These are phyloP conservation scores for Trypanosoma platydactyli DNA, from an alignment of 208 protist genomes.

Conservation along the genomic window DNA sequence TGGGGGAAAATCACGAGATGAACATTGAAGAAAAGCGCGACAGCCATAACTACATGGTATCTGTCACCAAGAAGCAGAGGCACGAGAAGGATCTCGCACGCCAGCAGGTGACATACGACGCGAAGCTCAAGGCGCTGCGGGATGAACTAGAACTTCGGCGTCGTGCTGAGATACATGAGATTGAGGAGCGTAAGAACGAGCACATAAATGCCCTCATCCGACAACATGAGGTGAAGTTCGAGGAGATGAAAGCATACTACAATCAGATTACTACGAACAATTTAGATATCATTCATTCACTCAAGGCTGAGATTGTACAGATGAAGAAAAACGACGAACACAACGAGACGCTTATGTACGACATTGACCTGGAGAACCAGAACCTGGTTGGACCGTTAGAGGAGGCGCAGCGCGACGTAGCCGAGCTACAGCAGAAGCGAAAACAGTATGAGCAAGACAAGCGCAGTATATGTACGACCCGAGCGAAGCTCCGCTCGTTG, in stretches of 20 bases:
- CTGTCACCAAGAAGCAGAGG: conserved; percentile 82
- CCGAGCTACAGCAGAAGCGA: conserved; percentile 88
- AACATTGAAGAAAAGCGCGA: conserved; percentile 84
- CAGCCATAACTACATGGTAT: conserved; percentile 88
- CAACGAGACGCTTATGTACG: conserved; percentile 97
- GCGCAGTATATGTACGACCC: conserved; percentile 86
- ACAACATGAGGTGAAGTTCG: conserved; percentile 95
- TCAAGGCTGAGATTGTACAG: conserved; percentile 95
- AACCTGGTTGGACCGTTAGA: conserved; percentile 94
- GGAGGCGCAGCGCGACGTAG: conserved; percentile 86
- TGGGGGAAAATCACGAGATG: conserved; percentile 77
- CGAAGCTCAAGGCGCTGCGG: conserved; percentile 85
- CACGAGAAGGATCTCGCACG: conserved; percentile 85
- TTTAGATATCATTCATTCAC: conserved; percentile 96
- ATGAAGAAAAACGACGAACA: conserved; percentile 96
- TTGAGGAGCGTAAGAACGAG: conserved; percentile 95
- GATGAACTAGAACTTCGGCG: conserved; percentile 93
- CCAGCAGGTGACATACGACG: conserved; percentile 84
- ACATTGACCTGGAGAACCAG: conserved; percentile 97
- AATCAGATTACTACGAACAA: conserved; percentile 98
- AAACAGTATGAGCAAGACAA: conserved; percentile 96
- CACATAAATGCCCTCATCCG: conserved; percentile 96
- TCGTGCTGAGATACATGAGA: conserved; percentile 93
- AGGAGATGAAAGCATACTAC: conserved; percentile 98
- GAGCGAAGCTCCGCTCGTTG: conserved; percentile 72